These are phyloP conservation scores for Alternaria ethzedia DNA, from an alignment of 2,329 filamentous ascomycete genomes.

Conservation along the genomic window DNA sequence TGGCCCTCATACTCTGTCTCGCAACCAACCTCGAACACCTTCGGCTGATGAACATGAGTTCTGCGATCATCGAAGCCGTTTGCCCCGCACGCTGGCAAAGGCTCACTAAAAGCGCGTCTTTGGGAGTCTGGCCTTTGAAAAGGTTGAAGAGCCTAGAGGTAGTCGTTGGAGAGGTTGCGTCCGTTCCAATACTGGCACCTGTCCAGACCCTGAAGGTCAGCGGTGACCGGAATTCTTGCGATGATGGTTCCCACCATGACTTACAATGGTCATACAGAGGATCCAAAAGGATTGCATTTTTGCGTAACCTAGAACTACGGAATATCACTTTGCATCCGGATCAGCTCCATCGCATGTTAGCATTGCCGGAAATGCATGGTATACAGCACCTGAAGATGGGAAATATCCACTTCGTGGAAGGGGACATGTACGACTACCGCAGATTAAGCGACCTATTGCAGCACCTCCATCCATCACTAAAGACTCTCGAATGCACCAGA, in stretches of 20 bases:
- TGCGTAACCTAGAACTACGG: neutral
- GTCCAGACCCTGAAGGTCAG: neutral
- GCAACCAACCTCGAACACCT: no score
- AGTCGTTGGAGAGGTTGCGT: fast-evolving
- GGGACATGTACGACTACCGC: no score
- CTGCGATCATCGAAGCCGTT: no score
- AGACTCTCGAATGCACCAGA: neutral
- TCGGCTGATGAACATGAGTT: no score
- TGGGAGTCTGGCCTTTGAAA: neutral
- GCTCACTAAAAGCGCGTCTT: neutral
- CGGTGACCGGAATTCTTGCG: no score
- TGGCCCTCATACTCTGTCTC: no score
- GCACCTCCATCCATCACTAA: neutral
- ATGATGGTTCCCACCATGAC: neutral
- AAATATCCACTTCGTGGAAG: neutral
- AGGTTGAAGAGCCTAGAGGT: neutral
- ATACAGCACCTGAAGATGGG: neutral
- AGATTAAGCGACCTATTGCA: neutral
- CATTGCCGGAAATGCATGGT: neutral
- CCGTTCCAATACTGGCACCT: neutral
- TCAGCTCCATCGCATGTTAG: neutral
- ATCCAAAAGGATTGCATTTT: neutral
- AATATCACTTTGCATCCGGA: neutral
- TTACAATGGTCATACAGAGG: neutral
- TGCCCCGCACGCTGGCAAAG: neutral